Conservation (phyloP, 495 filamentous ascomycete species). For the Annulohypoxylon bovei region DNA sequence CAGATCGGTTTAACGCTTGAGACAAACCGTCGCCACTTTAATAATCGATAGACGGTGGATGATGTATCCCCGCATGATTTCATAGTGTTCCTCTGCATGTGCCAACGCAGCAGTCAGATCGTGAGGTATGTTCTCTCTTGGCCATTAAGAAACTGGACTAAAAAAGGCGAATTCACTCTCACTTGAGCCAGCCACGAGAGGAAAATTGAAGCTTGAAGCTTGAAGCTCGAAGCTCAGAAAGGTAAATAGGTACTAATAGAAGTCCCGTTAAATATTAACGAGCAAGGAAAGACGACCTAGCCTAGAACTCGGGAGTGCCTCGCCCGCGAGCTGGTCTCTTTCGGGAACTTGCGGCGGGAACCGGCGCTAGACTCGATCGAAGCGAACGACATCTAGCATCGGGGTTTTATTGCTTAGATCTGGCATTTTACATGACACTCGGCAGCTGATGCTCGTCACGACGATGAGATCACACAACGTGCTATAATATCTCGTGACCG, state of each 20-base stretch:
- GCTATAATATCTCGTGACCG: constrained; percentile 28
- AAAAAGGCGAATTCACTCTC: constrained; percentile 10
- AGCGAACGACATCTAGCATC: constrained; percentile 3
- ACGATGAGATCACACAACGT: constrained; percentile 27
- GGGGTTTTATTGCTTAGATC: background rate
- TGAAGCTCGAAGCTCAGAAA: background rate
- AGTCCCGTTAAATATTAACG: background rate
- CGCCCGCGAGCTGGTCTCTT: background rate
- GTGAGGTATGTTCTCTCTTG: background rate
- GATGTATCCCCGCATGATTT: constrained; percentile 41
- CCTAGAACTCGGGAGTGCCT: background rate
- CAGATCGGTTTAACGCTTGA: constrained; percentile 16
- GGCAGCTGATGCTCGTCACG: constrained; percentile 26
- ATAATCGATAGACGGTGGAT: constrained; percentile 26
- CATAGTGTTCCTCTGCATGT: constrained; percentile 23
- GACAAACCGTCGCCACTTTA: constrained; percentile 31
- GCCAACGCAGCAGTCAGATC: constrained; percentile 19
- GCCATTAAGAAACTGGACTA: background rate
- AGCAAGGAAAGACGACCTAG: background rate
- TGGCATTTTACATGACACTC: constrained; percentile 13
- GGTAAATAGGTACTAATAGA: background rate
- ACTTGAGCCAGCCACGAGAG: constrained; percentile 17
- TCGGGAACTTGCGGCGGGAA: constrained; percentile 19
- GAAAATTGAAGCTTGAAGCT: no score
- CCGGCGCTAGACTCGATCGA: constrained; percentile 6